Conservation (phyloP, 768 basidiomycete species). For the Clavulina sp. region DNA sequence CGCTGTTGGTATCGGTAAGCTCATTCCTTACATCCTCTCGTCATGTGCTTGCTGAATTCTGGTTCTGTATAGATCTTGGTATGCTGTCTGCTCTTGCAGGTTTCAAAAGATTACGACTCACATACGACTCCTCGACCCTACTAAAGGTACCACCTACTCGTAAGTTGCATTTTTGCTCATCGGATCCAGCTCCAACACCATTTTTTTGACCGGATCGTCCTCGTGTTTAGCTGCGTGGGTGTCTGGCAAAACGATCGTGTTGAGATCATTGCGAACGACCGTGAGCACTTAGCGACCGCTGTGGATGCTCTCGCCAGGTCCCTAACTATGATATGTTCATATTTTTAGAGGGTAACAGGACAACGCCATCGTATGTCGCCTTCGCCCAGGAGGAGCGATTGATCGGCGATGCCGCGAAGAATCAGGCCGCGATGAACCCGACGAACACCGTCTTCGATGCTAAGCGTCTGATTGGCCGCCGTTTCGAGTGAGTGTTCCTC, state of each 20-base stretch:
- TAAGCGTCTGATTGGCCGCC: slow-evolving; percentile 95
- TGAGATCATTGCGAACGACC: slow-evolving; percentile 96
- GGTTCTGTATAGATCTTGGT: background rate
- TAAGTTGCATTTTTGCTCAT: slow-evolving; percentile 23
- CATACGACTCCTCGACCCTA: background rate
- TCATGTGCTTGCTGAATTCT: background rate
- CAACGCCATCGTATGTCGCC: slow-evolving; percentile 97
- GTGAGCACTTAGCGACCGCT: slow-evolving; percentile 29
- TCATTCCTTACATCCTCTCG: background rate
- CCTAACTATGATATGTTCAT: background rate
- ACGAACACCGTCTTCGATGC: slow-evolving; percentile 98
- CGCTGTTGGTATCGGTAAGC: slow-evolving; percentile 79
- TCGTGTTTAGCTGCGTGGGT: slow-evolving; percentile 69
- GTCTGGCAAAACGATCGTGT: slow-evolving; percentile 99
- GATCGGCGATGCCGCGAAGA: slow-evolving; percentile 97
- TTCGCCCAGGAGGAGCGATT: slow-evolving; percentile 92
- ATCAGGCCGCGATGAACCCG: slow-evolving; percentile 99
- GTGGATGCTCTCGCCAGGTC: slow-evolving; percentile 8
- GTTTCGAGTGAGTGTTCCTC: slow-evolving; percentile 57
- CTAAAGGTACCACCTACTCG: slow-evolving; percentile 91
- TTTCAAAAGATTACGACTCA: background rate
- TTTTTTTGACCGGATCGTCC: background rate
- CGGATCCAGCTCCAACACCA: slow-evolving; percentile 11
- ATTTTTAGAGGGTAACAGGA: slow-evolving; percentile 88
- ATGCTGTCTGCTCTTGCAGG: background rate